These are phyloP conservation scores for Linnemannia elongata DNA, from an alignment of 192 early-diverging fungal species.

Conservation along the genomic window DNA sequence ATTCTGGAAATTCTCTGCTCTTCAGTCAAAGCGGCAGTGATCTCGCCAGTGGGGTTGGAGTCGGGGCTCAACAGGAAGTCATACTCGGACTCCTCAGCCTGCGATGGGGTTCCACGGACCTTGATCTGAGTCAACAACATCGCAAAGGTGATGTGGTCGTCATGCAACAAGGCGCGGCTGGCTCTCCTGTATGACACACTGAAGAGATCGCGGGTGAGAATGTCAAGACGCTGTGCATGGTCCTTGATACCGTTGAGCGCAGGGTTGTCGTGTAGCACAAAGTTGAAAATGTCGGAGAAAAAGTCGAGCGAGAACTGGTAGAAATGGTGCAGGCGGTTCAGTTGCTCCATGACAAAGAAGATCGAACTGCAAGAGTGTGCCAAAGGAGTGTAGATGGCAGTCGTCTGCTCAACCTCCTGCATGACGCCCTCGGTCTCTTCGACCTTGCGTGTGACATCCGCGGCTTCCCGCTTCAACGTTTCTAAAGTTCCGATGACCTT, in stretches of 20 bases:
- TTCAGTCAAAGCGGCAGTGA: constrained; percentile 66
- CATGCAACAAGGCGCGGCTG: constrained; percentile 88
- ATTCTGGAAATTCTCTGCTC: constrained; percentile 60
- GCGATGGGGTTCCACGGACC: constrained; percentile 69
- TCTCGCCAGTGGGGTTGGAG: constrained; percentile 59
- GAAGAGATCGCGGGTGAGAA: constrained; percentile 90
- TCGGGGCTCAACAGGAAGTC: constrained; percentile 79
- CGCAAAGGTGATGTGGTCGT: constrained; percentile 92
- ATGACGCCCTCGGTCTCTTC: constrained; percentile 95
- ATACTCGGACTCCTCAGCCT: constrained; percentile 73
- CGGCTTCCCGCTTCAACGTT: constrained; percentile 95
- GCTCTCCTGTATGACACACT: constrained; percentile 83
- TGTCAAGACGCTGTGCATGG: constrained; percentile 74
- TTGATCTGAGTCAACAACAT: constrained; percentile 91
- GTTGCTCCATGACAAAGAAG: constrained; percentile 98
- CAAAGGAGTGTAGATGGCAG: constrained; percentile 89
- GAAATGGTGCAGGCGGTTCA: constrained; percentile 90
- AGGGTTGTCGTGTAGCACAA: constrained; percentile 83
- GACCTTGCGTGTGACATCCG: constrained; percentile 92
- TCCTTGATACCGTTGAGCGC: constrained; percentile 76
- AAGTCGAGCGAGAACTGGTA: constrained; percentile 99
- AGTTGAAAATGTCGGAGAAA: constrained; percentile 94
- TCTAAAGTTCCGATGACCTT: constrained; percentile 94
- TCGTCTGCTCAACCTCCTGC: constrained; percentile 96
- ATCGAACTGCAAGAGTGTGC: constrained; percentile 92